phyloP scores from a whole-genome alignment of 2,329 filamentous ascomycete species.

The Colletotrichum eremochloae region DNA sequence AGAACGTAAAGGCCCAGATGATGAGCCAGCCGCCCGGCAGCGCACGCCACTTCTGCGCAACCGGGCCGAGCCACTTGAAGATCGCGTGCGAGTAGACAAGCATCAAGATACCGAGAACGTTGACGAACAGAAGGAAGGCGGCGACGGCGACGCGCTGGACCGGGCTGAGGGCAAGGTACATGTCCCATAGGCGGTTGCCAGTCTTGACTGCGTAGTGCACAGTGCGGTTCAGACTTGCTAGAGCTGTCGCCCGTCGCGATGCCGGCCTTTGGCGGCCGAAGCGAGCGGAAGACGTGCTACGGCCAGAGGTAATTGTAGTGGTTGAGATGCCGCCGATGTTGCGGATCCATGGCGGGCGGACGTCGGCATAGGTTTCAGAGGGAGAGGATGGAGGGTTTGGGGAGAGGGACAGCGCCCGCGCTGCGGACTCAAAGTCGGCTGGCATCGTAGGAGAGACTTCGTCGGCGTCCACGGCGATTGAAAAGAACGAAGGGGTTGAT shows the following conservation, averaged over 20 bases:
- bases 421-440: slow-evolving; percentile 64
- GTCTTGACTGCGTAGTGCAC: slow-evolving; percentile 58
- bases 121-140: slow-evolving; percentile 62
- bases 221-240: slow-evolving; percentile 54
- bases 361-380: slow-evolving; percentile 54
- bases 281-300: slow-evolving; percentile 60
- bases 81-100: slow-evolving; percentile 84
- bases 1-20: slow-evolving; percentile 80
- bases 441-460: slow-evolving; percentile 57
- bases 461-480: not conserved
- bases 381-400: slow-evolving; percentile 51
- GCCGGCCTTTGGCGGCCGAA: slow-evolving; percentile 46
- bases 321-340: slow-evolving; percentile 43
- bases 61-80: slow-evolving; percentile 80
- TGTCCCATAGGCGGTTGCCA: slow-evolving; percentile 58
- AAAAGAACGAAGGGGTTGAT: not conserved
- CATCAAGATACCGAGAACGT: slow-evolving; percentile 74
- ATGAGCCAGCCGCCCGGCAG: slow-evolving; percentile 80
- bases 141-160: slow-evolving; percentile 73
- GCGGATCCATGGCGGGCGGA: slow-evolving; percentile 60
- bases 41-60: slow-evolving; percentile 82
- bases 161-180: slow-evolving; percentile 69
- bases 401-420: slow-evolving; percentile 62
- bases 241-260: slow-evolving; percentile 36
- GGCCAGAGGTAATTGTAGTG: slow-evolving; percentile 31